Percentiles rank a stretch among this genome's conserved stretches.
phyloP scores from a whole-genome alignment of 2,329 filamentous ascomycete genomes.

The Xylariaceae sp. region DNA sequence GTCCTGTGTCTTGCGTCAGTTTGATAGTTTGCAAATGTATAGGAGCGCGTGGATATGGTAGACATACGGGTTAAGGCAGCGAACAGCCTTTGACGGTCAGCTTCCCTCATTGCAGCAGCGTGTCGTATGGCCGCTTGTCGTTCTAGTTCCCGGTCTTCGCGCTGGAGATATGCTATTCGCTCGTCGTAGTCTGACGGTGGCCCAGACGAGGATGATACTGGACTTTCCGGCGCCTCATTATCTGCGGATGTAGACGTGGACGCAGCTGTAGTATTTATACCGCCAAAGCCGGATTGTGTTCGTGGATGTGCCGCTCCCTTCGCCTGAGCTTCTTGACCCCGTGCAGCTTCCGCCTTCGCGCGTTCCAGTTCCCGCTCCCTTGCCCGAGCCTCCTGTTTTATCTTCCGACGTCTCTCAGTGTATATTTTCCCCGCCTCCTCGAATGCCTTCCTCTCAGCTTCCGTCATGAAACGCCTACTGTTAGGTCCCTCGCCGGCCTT shows the following conservation, averaged over 20 bases:
- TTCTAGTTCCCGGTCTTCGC: not conserved
- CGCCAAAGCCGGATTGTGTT: not conserved
- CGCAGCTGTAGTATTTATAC: not conserved
- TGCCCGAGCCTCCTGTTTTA: conserved; percentile 39
- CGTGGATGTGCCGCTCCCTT: not conserved
- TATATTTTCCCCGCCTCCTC: conserved; percentile 33
- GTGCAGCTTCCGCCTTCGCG: not conserved
- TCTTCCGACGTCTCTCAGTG: conserved; percentile 38
- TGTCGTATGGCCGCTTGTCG: not conserved
- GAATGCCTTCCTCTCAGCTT: conserved; percentile 25
- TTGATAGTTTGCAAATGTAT: conserved; percentile 16
- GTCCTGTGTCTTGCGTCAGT: conserved; percentile 36
- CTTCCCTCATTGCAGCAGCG: conserved; percentile 33
- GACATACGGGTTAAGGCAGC: not conserved
- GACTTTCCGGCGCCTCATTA: conserved; percentile 30
- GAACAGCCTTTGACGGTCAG: not conserved
- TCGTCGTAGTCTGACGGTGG: not conserved
- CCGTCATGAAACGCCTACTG: conserved; percentile 14
- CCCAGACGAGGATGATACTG: conserved; percentile 31
- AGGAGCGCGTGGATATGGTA: not conserved
- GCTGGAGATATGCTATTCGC: not conserved
- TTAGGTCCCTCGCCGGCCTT: conserved; percentile 39
- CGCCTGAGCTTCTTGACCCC: conserved; percentile 4
- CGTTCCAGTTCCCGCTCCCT: conserved; percentile 37
- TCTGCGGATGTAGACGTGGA: not conserved